Conservation (phyloP, 495 filamentous ascomycete genomes). For the Neurospora sp. region DNA sequence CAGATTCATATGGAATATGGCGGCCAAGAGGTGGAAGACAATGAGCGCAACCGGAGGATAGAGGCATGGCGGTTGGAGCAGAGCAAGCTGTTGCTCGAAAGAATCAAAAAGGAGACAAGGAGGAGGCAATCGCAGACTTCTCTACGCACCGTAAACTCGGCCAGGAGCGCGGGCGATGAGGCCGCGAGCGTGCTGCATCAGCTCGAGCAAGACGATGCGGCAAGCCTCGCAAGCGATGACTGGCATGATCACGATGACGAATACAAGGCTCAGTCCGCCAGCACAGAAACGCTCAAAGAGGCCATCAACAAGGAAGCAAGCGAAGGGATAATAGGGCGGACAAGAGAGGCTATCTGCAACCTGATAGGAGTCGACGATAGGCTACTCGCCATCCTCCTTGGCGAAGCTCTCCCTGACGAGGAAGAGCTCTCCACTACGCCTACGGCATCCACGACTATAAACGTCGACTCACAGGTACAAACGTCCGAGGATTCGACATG, state of each 20-base stretch:
- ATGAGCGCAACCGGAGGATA: constrained; percentile 70
- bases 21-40: constrained; percentile 46
- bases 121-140: constrained; percentile 40
- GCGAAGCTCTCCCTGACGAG: constrained; percentile 64
- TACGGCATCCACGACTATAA: constrained; percentile 18
- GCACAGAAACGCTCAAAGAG: constrained; percentile 5
- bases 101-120: constrained; percentile 78
- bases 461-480: constrained; percentile 20
- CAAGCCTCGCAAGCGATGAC: constrained; percentile 18
- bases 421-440: constrained; percentile 34
- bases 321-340: constrained; percentile 67
- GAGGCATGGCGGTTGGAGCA: constrained; percentile 90
- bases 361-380: constrained; percentile 85
- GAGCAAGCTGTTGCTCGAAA: constrained; percentile 69
- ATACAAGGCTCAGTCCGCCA: neutral
- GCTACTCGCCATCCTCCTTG: constrained; percentile 75
- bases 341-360: constrained; percentile 76
- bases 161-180: constrained; percentile 10
- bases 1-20: constrained; percentile 42
- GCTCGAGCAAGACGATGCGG: constrained; percentile 24
- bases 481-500: constrained; percentile 43
- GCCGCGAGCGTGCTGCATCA: constrained; percentile 11
- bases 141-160: constrained; percentile 2
- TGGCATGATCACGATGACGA: constrained; percentile 32
- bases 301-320: constrained; percentile 20